These are phyloP conservation scores for Coemansia sp. DNA, from an alignment of 192 early-diverging fungal genomes.

Conservation along the genomic window DNA sequence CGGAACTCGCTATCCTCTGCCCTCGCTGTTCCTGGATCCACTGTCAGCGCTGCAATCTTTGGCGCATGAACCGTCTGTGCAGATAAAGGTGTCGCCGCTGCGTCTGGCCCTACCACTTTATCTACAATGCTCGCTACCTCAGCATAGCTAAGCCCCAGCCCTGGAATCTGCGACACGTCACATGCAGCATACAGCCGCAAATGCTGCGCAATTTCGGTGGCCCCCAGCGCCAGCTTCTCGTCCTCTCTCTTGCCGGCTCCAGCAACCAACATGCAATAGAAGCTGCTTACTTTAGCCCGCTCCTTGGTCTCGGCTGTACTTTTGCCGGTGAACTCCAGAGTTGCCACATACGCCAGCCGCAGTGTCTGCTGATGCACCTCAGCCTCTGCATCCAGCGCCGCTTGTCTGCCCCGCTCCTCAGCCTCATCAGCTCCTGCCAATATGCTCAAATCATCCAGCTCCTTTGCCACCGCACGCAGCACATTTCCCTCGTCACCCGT, in stretches of 20 bases:
- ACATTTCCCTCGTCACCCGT: conserved; percentile 9
- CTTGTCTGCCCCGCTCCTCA: background rate
- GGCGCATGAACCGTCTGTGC: conserved; percentile 25
- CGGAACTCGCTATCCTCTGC: conserved; percentile 23
- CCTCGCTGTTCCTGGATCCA: conserved; percentile 2
- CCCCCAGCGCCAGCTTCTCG: conserved; percentile 13
- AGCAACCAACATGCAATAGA: conserved; percentile 22
- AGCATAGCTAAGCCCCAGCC: conserved; percentile 9
- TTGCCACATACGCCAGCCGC: conserved; percentile 31
- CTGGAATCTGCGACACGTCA: background rate
- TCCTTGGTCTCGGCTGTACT: background rate
- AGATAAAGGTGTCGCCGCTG: background rate
- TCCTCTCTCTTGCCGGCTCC: background rate
- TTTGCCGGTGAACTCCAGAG: background rate
- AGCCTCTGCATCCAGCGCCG: conserved; percentile 5
- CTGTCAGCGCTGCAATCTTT: conserved; percentile 9
- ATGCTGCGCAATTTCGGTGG: conserved; percentile 3
- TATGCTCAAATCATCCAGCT: conserved; percentile 22
- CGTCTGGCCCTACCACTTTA: background rate
- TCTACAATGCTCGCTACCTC: conserved; percentile 17
- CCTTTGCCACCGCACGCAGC: conserved; percentile 23
- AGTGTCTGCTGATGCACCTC: conserved; percentile 24
- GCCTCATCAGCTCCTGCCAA: background rate
- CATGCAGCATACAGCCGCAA: conserved; percentile 17
- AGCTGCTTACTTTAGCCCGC: conserved; percentile 1